phyloP scores from a whole-genome alignment of 108 stramenopile species.

The Fragilaria crotonensis region DNA sequence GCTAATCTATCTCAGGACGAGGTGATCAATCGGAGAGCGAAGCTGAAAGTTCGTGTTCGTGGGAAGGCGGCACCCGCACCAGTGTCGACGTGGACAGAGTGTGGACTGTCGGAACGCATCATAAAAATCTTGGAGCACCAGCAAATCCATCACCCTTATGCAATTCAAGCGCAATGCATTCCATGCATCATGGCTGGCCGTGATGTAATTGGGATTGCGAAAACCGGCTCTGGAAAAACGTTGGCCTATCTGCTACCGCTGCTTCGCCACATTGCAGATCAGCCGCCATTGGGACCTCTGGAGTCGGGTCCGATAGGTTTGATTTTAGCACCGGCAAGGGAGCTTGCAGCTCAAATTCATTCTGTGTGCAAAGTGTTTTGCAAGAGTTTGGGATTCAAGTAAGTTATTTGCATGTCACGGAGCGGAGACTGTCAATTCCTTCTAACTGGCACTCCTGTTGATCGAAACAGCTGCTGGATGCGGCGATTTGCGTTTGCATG shows the following conservation, averaged over 20 bases:
- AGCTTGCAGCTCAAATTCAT: conserved; percentile 95
- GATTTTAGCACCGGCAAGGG: conserved; percentile 94
- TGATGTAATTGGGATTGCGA: conserved; percentile 98
- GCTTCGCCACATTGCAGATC: conserved; percentile 91
- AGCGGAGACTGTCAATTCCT: background rate
- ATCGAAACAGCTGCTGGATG: too few species aligned
- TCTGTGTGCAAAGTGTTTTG: conserved; percentile 75
- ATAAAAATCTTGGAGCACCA: conserved; percentile 56
- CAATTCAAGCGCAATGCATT: conserved; percentile 96
- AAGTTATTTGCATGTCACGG: conserved; percentile 22
- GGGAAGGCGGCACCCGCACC: conserved; percentile 91
- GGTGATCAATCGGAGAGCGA: conserved; percentile 57
- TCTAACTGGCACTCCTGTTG: too few species aligned
- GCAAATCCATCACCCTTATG: conserved; percentile 77
- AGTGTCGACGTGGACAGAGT: conserved; percentile 84
- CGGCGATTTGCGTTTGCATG: too few species aligned
- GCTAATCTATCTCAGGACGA: conserved; percentile 61
- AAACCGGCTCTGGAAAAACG: conserved; percentile 97
- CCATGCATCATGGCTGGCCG: conserved; percentile 98
- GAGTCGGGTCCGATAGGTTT: conserved; percentile 97
- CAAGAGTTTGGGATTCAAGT: conserved; percentile 74
- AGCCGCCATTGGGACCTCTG: conserved; percentile 79
- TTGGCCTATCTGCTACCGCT: conserved; percentile 93
- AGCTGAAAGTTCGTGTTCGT: conserved; percentile 81
- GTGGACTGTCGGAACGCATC: conserved; percentile 87